A percentile compares a stretch with the other conserved stretches of the same genome.
These are phyloP conservation scores for Oryza meridionalis DNA, from an alignment of 176 grass and related monocot genomes.

Conservation along the genomic window DNA sequence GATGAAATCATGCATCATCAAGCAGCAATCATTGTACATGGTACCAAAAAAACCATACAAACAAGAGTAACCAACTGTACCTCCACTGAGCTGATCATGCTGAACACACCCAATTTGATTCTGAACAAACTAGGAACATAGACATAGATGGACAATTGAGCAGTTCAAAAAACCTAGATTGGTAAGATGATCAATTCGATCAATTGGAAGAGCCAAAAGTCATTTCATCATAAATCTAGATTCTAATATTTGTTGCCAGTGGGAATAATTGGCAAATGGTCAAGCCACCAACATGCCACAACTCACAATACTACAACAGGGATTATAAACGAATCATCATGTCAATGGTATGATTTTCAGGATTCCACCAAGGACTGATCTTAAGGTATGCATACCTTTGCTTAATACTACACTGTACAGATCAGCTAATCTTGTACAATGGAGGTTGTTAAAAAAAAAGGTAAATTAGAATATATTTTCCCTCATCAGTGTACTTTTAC, in stretches of 20 bases:
- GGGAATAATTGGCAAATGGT: not conserved
- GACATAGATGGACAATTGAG: not conserved
- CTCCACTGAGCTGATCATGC: slow-evolving; percentile 13
- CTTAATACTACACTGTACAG: slow-evolving; percentile 4
- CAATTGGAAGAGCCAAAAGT: not conserved
- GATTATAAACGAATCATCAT: not conserved
- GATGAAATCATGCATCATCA: slow-evolving; percentile 16
- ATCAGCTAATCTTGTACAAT: slow-evolving; percentile 1
- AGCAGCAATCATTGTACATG: not conserved
- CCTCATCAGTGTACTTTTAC: not conserved
- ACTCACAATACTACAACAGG: not conserved
- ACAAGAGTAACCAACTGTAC: slow-evolving; percentile 3
- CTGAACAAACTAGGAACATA: not conserved
- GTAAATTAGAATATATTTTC: not conserved
- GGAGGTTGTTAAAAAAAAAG: slow-evolving; percentile 1
- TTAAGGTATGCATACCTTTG: not conserved
- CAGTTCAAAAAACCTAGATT: not conserved
- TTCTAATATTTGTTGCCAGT: not conserved
- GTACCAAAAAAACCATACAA: slow-evolving; percentile 2
- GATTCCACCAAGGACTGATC: not conserved
- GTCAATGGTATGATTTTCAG: not conserved
- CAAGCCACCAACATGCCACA: not conserved
- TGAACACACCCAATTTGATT: not conserved
- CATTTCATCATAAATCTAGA: not conserved
- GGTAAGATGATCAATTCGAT: not conserved